Conservation (phyloP, 1,284 basidiomycete species). For the Ganoderma meredithae region DNA sequence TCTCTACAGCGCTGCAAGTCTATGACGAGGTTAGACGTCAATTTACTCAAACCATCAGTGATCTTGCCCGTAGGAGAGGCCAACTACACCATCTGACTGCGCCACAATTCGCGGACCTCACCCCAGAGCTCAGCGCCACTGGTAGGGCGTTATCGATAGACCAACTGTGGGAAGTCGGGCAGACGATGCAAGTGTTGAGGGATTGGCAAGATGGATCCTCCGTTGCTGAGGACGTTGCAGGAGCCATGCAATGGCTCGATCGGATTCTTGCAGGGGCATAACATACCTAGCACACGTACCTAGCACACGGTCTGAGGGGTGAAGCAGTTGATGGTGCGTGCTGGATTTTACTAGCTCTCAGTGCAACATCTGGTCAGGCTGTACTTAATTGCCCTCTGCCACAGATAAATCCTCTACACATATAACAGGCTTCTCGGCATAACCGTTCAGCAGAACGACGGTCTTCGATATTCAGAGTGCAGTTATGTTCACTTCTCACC, state of each 20-base stretch:
- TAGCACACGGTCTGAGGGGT: background rate
- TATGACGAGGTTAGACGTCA: conserved; percentile 21
- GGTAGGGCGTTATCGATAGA: conserved; percentile 6
- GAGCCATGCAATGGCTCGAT: conserved; percentile 10
- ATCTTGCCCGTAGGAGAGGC: conserved; percentile 14
- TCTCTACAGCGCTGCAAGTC: conserved; percentile 10
- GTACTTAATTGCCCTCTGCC: background rate
- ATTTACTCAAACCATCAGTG: conserved; percentile 16
- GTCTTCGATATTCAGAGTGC: background rate
- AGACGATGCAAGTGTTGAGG: conserved; percentile 13
- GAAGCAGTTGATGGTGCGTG: background rate
- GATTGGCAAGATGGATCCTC: conserved; percentile 17
- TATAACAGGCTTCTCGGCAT: background rate
- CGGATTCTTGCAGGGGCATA: conserved; percentile 1
- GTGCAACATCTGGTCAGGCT: background rate
- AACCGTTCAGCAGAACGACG: background rate
- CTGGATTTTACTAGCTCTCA: background rate
- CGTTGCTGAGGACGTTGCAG: conserved; percentile 12
- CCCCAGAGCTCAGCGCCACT: conserved; percentile 13
- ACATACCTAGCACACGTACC: background rate
- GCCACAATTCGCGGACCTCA: conserved; percentile 16
- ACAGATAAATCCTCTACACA: background rate
- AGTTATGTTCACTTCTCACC: background rate
- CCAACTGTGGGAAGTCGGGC: conserved; percentile 10
- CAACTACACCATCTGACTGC: conserved; percentile 17